Evolutionary conservation across 1,139 yeast species (phyloP).

Genomic region (Barnettozyma hawaiiensis): DNA sequence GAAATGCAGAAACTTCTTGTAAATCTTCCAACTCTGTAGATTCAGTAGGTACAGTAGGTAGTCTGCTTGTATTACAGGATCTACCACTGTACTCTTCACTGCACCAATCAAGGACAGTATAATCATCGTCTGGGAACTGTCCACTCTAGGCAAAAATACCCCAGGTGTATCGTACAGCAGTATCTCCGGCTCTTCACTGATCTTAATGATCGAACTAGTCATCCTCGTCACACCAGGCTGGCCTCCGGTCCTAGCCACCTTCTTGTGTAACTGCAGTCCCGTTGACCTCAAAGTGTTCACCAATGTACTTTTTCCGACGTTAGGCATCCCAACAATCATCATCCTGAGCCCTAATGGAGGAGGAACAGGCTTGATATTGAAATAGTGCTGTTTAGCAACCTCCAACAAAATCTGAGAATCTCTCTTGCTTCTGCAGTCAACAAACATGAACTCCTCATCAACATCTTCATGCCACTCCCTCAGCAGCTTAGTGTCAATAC

Average conservation of each 20-base stretch:
- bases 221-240: conserved; percentile 87
- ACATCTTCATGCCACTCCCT: conserved; percentile 47
- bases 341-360: conserved; percentile 80
- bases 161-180: conserved; percentile 91
- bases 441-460: conserved; percentile 49
- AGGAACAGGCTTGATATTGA: conserved; percentile 44
- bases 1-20: conserved; percentile 38
- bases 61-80: conserved; percentile 85
- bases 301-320: conserved; percentile 94
- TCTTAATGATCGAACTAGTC: conserved; percentile 70
- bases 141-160: conserved; percentile 73
- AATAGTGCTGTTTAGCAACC: conserved; percentile 40
- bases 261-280: conserved; percentile 32
- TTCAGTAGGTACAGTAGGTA: conserved; percentile 72
- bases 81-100: conserved; percentile 64
- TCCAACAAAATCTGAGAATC: conserved; percentile 52
- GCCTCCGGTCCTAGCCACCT: conserved; percentile 83
- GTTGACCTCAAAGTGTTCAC: conserved; percentile 66
- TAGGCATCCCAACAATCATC: conserved; percentile 91
- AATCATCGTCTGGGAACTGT: conserved; percentile 65
- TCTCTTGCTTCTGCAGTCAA: conserved; percentile 50
- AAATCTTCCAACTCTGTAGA: conserved; percentile 41
- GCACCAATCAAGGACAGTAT: conserved; percentile 72
- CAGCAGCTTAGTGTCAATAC: conserved; percentile 30
- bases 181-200: conserved; percentile 59